These are phyloP conservation scores for Spathaspora girioi DNA, from an alignment of 805 yeast genomes.

Conservation along the genomic window DNA sequence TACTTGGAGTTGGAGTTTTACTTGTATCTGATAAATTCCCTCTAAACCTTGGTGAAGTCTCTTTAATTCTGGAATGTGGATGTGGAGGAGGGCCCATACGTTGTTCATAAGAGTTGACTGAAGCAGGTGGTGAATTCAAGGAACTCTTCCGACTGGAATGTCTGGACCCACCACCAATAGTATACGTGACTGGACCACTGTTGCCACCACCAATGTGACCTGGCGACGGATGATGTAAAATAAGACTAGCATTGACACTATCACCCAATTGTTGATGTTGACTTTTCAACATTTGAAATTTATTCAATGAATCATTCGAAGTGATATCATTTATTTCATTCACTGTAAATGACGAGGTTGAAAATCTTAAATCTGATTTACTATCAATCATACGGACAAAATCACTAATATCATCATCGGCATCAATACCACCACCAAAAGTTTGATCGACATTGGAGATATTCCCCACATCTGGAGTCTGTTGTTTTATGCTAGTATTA, in stretches of 20 bases:
- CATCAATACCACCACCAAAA: constrained; percentile 39
- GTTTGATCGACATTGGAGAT: constrained; percentile 20
- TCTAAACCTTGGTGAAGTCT: constrained; percentile 9
- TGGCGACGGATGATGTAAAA: constrained; percentile 20
- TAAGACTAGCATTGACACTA: constrained; percentile 49
- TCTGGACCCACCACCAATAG: constrained; percentile 13
- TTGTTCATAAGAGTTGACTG: constrained; percentile 5
- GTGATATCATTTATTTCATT: constrained; percentile 6
- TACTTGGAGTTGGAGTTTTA: neutral
- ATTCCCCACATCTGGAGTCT: constrained; percentile 18
- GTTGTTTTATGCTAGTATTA: constrained; percentile 26
- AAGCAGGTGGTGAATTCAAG: constrained; percentile 15
- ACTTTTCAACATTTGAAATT: constrained; percentile 49
- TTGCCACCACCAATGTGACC: neutral
- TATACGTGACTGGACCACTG: no score
- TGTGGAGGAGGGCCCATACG: constrained; percentile 17
- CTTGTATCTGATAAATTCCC: neutral
- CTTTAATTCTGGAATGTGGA: constrained; percentile 27
- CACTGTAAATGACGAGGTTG: constrained; percentile 12
- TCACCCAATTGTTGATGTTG: constrained; percentile 56
- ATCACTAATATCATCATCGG: constrained; percentile 61
- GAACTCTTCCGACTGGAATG: constrained; percentile 28
- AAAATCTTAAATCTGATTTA: constrained; percentile 48
- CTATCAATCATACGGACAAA: constrained; percentile 71
- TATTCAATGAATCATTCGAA: constrained; percentile 42